Percentiles rank a stretch among this genome's conserved stretches.
These are phyloP conservation scores for Debaryomyces fabryi DNA, from an alignment of 1,139 yeast genomes.

Conservation along the genomic window DNA sequence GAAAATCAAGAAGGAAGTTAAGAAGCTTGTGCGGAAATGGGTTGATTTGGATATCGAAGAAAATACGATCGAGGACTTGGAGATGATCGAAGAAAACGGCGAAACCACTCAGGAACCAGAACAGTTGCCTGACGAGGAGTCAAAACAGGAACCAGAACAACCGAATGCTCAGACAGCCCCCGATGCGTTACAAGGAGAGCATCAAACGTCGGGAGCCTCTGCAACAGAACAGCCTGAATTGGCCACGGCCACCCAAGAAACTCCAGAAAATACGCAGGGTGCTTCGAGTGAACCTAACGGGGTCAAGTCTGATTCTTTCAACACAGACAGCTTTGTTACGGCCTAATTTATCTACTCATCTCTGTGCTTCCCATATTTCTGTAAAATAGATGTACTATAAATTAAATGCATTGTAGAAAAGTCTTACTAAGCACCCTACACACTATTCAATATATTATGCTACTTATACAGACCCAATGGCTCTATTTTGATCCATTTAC, in stretches of 20 bases:
- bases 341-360: not conserved
- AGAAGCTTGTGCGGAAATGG: conserved; percentile 25
- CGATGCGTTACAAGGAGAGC: conserved; percentile 8
- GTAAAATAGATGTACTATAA: conserved; percentile 1
- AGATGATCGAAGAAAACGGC: conserved; percentile 11
- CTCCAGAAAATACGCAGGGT: not conserved
- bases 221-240: conserved; percentile 12
- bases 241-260: not conserved
- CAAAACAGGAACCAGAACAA: not conserved
- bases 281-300: not conserved
- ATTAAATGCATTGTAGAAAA: not conserved
- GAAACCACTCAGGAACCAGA: conserved; percentile 14
- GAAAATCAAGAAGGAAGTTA: conserved; percentile 24
- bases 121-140: not conserved
- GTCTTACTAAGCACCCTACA: not conserved
- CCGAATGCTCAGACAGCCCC: not conserved
- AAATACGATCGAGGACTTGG: conserved; percentile 21
- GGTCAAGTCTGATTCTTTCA: not conserved
- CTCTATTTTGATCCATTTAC: not conserved
- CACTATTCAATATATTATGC: not conserved
- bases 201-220: conserved; percentile 5
- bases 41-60: conserved; percentile 23
- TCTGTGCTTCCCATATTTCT: not conserved
- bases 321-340: not conserved
- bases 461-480: not conserved